Evolutionary conservation across 2,329 filamentous ascomycete species (phyloP), one percentile per base, ranked within the genome.

Genomic region (Chrysosporium keratinophilum): DNA sequence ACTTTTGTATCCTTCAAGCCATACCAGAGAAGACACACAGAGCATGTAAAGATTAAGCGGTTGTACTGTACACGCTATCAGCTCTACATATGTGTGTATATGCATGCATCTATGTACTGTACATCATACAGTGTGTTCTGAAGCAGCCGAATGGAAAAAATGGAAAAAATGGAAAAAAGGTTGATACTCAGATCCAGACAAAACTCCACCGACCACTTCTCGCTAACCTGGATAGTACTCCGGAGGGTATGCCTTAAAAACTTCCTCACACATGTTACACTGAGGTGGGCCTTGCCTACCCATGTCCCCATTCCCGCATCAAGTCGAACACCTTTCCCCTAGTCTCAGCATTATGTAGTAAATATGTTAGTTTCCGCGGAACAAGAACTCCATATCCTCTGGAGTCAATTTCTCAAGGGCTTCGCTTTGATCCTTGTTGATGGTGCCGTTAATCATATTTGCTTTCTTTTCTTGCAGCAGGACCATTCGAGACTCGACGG

Each of bases 401-500:
- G 88, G 84, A 12, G 83, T 94, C 57, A 98, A 74, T 54, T 89
- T 91, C 67, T 97, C 88, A 80, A 97, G 87, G 0, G 91, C 88
- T 44, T 86, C 79, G 39, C 64, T 67, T 62, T 93, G 85, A 66
- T 97, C 91, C 42, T 88, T 86, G 69, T 97, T 96, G 69, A 98
- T 90, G 0, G 93, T 98, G 28, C 89, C 90, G 62, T 91, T 88
- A 65, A 98, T 98, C 87, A 98, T 91, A 65, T 86, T 91, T 0
- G 91, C 89, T 74, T 98, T 98, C 80, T 98, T 98, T 74, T 98
- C 93, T 68, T 98, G 93, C 23, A 98, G 78, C 60, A 93, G 76
- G 2, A 98, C 88, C 79, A 98, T 98, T 44, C 93, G 82, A 55
- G 87, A 93, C 73, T 98, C 93, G 28, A 98, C 91, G 1, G 88